A percentile compares a stretch with the other conserved stretches of the same genome.
These are phyloP conservation scores for Termitomyces bulborhizus DNA, from an alignment of 768 basidiomycete species.

Conservation along the genomic window DNA sequence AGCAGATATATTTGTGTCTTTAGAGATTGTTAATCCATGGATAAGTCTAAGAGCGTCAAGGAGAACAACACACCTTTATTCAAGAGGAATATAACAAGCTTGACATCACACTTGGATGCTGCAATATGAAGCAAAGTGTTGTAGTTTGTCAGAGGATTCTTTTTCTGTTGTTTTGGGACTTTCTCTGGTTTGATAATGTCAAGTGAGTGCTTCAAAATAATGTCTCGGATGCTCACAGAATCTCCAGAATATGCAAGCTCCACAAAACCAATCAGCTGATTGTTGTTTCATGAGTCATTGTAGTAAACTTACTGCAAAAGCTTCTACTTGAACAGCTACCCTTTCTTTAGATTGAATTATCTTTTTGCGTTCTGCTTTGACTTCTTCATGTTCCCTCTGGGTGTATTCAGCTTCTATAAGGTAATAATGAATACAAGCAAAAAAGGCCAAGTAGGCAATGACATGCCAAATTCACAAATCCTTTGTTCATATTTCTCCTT, in stretches of 20 bases:
- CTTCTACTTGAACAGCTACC: constrained; percentile 19
- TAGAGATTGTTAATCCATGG: not conserved
- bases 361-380: constrained; percentile 18
- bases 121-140: constrained; percentile 31
- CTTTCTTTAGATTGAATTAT: constrained; percentile 18
- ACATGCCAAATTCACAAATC: constrained; percentile 26
- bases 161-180: constrained; percentile 16
- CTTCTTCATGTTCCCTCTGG: constrained; percentile 23
- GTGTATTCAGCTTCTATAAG: no score
- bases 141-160: constrained; percentile 14
- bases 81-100: constrained; percentile 25
- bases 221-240: constrained; percentile 18
- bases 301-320: constrained; percentile 20
- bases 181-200: constrained; percentile 27
- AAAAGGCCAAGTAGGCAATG: not conserved
- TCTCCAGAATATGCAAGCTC: constrained; percentile 21
- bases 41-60: not conserved
- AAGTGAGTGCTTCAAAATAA: constrained; percentile 23
- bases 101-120: constrained; percentile 24
- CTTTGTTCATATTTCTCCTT: constrained; percentile 28
- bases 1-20: constrained; percentile 25
- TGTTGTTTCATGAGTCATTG: not conserved
- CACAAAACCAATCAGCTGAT: no score
- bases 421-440: not conserved
- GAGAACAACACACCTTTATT: constrained; percentile 22